Base-by-base conservation (phyloP, 2,329 filamentous ascomycete species). In the Sporothrix brasiliensis region DNA sequence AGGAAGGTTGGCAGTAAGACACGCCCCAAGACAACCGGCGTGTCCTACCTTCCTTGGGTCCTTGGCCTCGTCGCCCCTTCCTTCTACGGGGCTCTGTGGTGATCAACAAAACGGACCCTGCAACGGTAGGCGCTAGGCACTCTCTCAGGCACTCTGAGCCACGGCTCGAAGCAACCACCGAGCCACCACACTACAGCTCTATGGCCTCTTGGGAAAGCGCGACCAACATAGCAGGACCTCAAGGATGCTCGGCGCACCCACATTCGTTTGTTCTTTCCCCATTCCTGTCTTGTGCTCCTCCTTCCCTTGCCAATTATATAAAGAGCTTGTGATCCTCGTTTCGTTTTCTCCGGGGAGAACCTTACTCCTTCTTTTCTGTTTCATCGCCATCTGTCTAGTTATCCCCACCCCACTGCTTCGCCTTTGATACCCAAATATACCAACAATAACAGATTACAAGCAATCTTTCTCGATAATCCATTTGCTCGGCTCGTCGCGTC, bases 1-100 rank as follows among this genome's bases (percentile, higher is more conserved):
- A 16, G 52, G 11, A 24, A 14, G 39, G 10, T 30, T 19, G 44
- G 60, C 60, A 44, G 41, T 44, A 65, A 50, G 11, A 30, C 60
- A 13, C 7, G 16, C 19, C 11, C 34, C n/a, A 63, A 47, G 39
- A 44, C 60, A 10, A 47, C 13, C 60, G 60, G 58, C 39, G 34
- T 16, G 44, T 16, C 44, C 16, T 47, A 16, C 16, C 44, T 47
- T 19, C n/a, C 65, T 47, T 65, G 60, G 47, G 47, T 27, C 34
- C 58, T 63, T 63, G 39, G 58, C 39, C 44, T 63, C 54, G 49
- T 67, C 44, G 65, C 49, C 65, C 65, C 65, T 67, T 67, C 65
- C 41, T 63, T 63, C 47, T 30, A 13, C 16, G 24, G 19, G 4
- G 49, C 16, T 44, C 34, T 34, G 47, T 13, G 61, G 19, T 24